Percentiles rank a stretch among this genome's conserved stretches.
These are phyloP conservation scores for Aureobasidium sp. DNA, from an alignment of 2,329 filamentous ascomycete species.

Conservation along the genomic window DNA sequence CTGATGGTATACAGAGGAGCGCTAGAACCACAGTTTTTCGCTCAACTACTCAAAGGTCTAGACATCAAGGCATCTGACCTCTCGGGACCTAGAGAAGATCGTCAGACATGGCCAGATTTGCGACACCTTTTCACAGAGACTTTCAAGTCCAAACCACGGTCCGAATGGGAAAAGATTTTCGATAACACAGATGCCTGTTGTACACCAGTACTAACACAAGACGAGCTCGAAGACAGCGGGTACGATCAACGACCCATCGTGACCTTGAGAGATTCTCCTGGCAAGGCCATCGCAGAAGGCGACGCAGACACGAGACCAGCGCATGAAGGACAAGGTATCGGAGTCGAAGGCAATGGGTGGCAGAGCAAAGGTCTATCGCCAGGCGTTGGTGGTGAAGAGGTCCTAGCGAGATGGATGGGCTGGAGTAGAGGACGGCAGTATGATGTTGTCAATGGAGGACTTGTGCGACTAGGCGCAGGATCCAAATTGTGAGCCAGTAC, in stretches of 20 bases:
- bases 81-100: conserved; percentile 49
- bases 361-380: conserved; percentile 50
- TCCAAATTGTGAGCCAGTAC: neutral
- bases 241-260: conserved; percentile 67
- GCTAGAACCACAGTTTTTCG: conserved; percentile 81
- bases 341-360: conserved; percentile 63
- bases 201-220: conserved; percentile 74
- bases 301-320: conserved; percentile 34
- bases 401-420: conserved; percentile 64
- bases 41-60: conserved; percentile 58
- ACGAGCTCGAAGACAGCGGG: conserved; percentile 57
- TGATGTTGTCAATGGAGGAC: conserved; percentile 54
- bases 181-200: conserved; percentile 89
- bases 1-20: conserved; percentile 61
- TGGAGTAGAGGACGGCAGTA: conserved; percentile 69
- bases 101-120: conserved; percentile 60
- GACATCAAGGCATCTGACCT: conserved; percentile 45
- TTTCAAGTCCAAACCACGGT: conserved; percentile 64
- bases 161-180: conserved; percentile 79
- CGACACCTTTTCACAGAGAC: conserved; percentile 50
- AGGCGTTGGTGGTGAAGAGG: conserved; percentile 65
- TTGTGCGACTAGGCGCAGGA: conserved; percentile 37
- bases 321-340: conserved; percentile 55
- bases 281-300: conserved; percentile 51
- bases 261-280: conserved; percentile 62